Percentiles rank a stretch among this genome's conserved stretches.
phyloP scores from a whole-genome alignment of 805 yeast genomes.

The Wickerhamiella siamensis region DNA sequence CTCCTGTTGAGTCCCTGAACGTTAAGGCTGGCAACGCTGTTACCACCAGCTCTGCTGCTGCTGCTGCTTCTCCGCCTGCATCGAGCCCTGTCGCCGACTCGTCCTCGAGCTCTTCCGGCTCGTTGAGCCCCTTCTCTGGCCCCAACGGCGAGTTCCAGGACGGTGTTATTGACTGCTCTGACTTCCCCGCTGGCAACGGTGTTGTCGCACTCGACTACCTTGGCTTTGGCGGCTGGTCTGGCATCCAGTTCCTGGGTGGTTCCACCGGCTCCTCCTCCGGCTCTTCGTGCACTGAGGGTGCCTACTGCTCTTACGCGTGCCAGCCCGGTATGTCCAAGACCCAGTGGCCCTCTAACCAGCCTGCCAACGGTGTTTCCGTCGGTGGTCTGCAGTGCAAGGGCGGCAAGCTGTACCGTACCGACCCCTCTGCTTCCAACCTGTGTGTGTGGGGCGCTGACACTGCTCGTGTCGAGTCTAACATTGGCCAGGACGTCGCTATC shows the following conservation, averaged over 20 bases:
- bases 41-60: conserved; percentile 16
- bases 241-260: conserved; percentile 41
- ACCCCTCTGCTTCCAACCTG: conserved; percentile 48
- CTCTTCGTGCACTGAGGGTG: conserved; percentile 65
- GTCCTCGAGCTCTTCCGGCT: conserved; percentile 22
- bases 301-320: conserved; percentile 95
- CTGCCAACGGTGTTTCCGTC: conserved; percentile 73
- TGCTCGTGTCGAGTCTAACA: conserved; percentile 54
- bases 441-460: conserved; percentile 77
- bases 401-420: conserved; percentile 76
- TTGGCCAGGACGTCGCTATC: conserved; percentile 58
- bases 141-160: conserved; percentile 57
- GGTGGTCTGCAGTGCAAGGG: conserved; percentile 83
- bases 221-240: conserved; percentile 74
- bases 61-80: conserved; percentile 21
- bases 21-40: conserved; percentile 14
- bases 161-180: conserved; percentile 51
- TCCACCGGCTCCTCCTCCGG: conserved; percentile 48
- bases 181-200: conserved; percentile 73
- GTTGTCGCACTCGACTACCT: conserved; percentile 59
- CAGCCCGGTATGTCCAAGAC: conserved; percentile 98
- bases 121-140: conserved; percentile 35
- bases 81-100: conserved; percentile 25
- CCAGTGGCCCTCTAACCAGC: conserved; percentile 89
- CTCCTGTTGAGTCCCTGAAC: conserved; percentile 11